Evolutionary conservation across 2,329 filamentous ascomycete species (phyloP).

Genomic region (Grosmannia huntii): DNA sequence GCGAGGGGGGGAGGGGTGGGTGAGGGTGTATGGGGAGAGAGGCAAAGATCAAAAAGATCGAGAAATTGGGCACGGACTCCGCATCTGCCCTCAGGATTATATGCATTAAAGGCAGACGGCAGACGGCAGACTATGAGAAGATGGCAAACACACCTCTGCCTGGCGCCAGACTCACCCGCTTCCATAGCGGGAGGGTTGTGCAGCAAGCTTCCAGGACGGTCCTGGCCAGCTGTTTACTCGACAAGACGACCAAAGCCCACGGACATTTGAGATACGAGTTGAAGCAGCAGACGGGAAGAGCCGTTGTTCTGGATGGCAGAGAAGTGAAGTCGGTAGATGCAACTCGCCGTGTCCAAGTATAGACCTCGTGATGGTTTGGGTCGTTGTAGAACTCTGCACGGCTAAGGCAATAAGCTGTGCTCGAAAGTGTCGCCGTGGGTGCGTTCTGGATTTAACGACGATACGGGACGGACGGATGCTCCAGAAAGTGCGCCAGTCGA

Average conservation of each 20-base stretch:
- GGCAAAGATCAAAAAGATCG: not conserved
- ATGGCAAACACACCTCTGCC: constrained; percentile 23
- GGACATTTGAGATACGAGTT: not conserved
- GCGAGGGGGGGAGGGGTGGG: not conserved
- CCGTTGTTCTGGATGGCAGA: not conserved
- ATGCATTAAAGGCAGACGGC: not conserved
- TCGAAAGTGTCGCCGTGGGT: not conserved
- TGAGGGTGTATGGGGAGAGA: not conserved
- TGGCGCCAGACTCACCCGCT: constrained; percentile 23
- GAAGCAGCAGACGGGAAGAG: not conserved
- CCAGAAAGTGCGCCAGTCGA: not conserved
- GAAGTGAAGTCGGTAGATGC: not conserved
- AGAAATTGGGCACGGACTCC: not conserved
- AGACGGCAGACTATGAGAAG: not conserved
- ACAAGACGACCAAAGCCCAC: not conserved
- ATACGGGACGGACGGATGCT: not conserved
- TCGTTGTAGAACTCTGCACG: not conserved
- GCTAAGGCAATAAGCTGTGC: not conserved
- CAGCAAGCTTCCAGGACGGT: not conserved
- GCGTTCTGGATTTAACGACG: not conserved
- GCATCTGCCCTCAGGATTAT: not conserved
- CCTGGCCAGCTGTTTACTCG: constrained; percentile 7
- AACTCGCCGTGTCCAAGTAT: not conserved
- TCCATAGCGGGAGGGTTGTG: constrained; percentile 23
- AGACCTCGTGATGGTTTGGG: not conserved